Evolutionary conservation across 2,329 filamentous ascomycete genomes (phyloP).

Genomic region (Clonostachys byssicola): DNA sequence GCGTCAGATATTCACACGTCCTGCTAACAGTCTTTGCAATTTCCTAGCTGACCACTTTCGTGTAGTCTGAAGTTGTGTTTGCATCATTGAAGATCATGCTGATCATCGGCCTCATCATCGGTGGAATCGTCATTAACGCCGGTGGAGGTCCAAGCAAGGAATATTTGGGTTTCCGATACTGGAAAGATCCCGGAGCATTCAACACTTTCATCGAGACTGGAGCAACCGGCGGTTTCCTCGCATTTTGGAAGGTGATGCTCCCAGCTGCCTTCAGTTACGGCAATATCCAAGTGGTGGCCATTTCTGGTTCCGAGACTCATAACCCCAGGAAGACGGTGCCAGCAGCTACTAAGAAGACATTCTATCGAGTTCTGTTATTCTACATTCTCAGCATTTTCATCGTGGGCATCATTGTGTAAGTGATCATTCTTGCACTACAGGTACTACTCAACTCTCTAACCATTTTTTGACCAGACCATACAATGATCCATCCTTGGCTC

Average conservation of each 20-base stretch:
- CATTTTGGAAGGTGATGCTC: constrained; percentile 68
- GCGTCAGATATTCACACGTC: constrained; percentile 69
- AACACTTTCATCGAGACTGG: constrained; percentile 34
- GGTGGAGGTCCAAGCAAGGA: constrained; percentile 54
- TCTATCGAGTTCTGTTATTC: constrained; percentile 79
- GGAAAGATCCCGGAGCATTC: constrained; percentile 53
- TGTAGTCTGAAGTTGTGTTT: too few species aligned
- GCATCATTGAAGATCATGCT: background rate
- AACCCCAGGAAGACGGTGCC: constrained; percentile 76
- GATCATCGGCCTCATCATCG: constrained; percentile 49
- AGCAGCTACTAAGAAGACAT: constrained; percentile 74
- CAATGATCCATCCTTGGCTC: constrained; percentile 54
- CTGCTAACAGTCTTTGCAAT: constrained; percentile 53
- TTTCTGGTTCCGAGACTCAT: constrained; percentile 52
- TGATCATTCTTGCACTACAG: too few species aligned
- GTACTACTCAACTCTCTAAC: constrained; percentile 28
- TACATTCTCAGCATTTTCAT: constrained; percentile 72
- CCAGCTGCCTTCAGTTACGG: constrained; percentile 71
- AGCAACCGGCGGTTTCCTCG: constrained; percentile 56
- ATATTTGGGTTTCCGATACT: constrained; percentile 41
- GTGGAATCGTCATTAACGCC: constrained; percentile 55
- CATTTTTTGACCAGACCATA: constrained; percentile 55
- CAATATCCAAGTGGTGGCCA: constrained; percentile 54
- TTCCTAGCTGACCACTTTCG: constrained; percentile 4
- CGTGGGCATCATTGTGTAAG: constrained; percentile 67